Evolutionary conservation across 306 rosid genomes (phyloP).

Genomic region (Fragaria vesca): DNA sequence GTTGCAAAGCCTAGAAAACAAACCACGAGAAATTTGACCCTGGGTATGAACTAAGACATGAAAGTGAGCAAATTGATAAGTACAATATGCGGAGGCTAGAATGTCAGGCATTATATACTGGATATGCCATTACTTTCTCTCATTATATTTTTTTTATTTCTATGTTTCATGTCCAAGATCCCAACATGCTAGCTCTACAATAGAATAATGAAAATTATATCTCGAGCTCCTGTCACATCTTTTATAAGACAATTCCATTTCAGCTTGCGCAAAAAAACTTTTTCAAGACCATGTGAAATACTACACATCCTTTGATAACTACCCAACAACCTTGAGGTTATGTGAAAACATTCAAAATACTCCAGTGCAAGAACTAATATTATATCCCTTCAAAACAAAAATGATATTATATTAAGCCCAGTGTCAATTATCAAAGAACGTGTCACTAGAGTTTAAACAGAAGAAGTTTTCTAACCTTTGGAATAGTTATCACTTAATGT

Average conservation of each 20-base stretch:
- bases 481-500: neutral
- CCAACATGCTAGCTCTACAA: neutral
- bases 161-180: neutral
- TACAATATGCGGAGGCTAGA: neutral
- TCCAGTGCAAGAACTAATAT: neutral
- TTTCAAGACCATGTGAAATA: neutral
- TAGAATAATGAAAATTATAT: neutral
- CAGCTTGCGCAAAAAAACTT: neutral
- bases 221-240: neutral
- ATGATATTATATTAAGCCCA: neutral
- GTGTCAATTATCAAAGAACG: neutral
- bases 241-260: neutral
- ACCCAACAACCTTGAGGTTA: neutral
- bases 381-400: neutral
- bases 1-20: neutral
- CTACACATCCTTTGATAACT: neutral
- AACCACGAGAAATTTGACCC: constrained; percentile 3
- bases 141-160: neutral
- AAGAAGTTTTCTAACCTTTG: constrained; percentile 36
- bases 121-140: neutral
- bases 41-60: neutral
- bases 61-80: neutral
- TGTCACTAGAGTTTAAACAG: neutral
- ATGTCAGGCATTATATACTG: neutral
- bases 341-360: neutral